Evolutionary conservation across 2,329 filamentous ascomycete species (phyloP).

Genomic region (Neonectria ditissima): DNA sequence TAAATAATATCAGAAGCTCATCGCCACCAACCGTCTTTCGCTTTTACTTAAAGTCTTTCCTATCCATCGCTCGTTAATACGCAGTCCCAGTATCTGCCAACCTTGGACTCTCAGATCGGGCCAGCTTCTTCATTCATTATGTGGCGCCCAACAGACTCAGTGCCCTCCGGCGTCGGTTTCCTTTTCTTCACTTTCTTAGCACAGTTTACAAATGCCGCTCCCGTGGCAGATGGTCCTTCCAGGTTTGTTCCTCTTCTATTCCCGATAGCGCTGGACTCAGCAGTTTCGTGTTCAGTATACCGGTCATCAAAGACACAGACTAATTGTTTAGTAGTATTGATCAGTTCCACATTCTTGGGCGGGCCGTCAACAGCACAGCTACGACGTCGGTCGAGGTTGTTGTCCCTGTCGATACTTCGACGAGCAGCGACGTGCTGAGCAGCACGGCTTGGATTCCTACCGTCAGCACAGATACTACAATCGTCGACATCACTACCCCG

Average conservation of each 20-base stretch:
- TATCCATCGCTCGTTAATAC: neutral
- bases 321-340: constrained; percentile 3
- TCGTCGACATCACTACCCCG: too few relatives aligned
- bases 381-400: constrained; percentile 6
- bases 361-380: constrained; percentile 7
- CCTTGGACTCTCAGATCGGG: constrained; percentile 8
- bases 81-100: constrained; percentile 8
- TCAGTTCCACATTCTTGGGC: neutral
- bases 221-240: constrained; percentile 17
- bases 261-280: neutral
- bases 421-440: neutral
- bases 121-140: constrained; percentile 30
- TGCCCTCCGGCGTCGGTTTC: constrained; percentile 23
- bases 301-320: neutral
- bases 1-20: neutral
- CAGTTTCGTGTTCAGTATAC: neutral
- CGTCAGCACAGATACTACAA: too few relatives aligned
- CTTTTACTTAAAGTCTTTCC: constrained; percentile 30
- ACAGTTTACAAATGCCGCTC: constrained; percentile 17
- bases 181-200: constrained; percentile 26
- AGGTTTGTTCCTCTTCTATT: constrained; percentile 12
- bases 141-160: constrained; percentile 27
- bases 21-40: neutral
- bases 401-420: neutral
- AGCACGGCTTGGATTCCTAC: too few relatives aligned